Conservation (phyloP, 2,329 filamentous ascomycete genomes). For the Colletotrichum sp. region DNA sequence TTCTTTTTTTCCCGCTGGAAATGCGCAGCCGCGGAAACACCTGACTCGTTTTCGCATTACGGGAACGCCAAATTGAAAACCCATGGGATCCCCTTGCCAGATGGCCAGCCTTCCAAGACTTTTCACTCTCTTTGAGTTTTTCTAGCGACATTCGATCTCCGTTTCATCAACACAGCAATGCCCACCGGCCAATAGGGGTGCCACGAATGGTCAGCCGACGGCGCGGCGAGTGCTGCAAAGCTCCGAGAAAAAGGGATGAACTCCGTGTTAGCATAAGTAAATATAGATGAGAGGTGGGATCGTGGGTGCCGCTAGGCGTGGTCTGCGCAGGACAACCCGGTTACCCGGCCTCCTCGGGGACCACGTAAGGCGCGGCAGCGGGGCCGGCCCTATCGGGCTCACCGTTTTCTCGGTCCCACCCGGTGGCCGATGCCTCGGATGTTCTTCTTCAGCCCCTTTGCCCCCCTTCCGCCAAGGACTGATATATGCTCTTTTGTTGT, state of each 20-base stretch:
- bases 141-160: neutral
- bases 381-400: slow-evolving; percentile 3
- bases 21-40: neutral
- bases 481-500: neutral
- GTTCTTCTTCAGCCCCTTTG: neutral
- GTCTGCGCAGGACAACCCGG: neutral
- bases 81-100: neutral
- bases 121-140: neutral
- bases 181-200: neutral
- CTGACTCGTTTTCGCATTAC: neutral
- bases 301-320: neutral
- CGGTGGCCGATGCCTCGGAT: neutral
- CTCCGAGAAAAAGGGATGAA: neutral
- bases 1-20: neutral
- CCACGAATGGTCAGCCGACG: neutral
- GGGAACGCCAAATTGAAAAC: neutral
- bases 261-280: neutral
- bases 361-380: neutral
- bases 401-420: neutral
- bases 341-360: neutral
- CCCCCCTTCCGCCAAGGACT: neutral
- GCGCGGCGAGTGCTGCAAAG: neutral
- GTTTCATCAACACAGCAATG: neutral
- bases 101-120: neutral
- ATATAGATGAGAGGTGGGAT: neutral